Percentiles rank a stretch among this genome's conserved stretches.
Conservation (phyloP, 2,329 filamentous ascomycete genomes). For the Pseudogymnoascus sp. region DNA sequence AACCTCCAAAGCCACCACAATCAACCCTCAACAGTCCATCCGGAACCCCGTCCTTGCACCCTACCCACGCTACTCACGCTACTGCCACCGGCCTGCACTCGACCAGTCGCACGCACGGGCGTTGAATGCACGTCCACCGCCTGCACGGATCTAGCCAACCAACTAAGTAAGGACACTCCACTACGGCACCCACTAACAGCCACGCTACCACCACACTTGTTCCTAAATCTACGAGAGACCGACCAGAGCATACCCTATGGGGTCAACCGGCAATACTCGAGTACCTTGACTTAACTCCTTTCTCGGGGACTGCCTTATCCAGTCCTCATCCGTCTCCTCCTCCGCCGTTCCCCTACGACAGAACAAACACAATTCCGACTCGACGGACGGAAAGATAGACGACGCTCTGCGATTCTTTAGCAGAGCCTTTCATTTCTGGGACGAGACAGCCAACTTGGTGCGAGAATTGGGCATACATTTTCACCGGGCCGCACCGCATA, state of each 20-base stretch:
- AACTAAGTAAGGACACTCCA: background rate
- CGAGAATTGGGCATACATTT: background rate
- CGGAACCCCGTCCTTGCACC: background rate
- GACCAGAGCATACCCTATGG: background rate
- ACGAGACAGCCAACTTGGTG: background rate
- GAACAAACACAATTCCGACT: conserved; percentile 2
- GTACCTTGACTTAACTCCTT: background rate
- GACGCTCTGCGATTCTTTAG: conserved; percentile 2
- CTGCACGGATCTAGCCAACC: conserved; percentile 2
- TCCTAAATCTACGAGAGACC: background rate
- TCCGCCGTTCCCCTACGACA: background rate
- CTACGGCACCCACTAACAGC: background rate
- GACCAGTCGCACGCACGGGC: conserved; percentile 6
- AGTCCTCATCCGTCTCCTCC: background rate
- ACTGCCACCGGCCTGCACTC: background rate
- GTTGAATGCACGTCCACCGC: conserved; percentile 2
- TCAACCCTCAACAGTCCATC: background rate
- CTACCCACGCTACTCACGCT: background rate
- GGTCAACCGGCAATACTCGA: background rate
- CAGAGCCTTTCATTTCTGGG: background rate
- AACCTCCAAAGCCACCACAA: background rate
- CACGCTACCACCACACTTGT: conserved; percentile 3
- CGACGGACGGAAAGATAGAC: background rate
- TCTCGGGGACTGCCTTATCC: background rate
- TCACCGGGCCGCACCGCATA: conserved; percentile 1